These are phyloP conservation scores for Usnea hakonensis DNA, from an alignment of 495 filamentous ascomycete species.

Conservation along the genomic window DNA sequence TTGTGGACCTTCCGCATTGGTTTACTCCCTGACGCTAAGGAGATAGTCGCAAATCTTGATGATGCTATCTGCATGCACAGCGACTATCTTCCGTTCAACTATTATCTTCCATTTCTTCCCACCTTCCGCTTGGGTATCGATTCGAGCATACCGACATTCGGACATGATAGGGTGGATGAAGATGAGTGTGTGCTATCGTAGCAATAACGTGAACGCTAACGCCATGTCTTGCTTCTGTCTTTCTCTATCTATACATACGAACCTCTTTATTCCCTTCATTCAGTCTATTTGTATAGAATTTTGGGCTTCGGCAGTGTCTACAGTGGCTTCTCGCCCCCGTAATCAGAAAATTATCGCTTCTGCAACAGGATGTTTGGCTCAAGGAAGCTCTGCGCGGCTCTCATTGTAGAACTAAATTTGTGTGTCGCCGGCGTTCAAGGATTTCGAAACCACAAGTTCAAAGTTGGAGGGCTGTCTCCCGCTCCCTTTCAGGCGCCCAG, in stretches of 20 bases:
- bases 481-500: neutral
- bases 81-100: neutral
- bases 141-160: neutral
- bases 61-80: neutral
- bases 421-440: neutral
- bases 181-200: neutral
- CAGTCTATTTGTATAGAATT: neutral
- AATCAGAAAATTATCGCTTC: neutral
- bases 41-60: neutral
- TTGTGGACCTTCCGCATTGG: neutral
- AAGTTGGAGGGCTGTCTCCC: neutral
- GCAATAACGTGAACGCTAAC: neutral
- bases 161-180: neutral
- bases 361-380: neutral
- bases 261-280: neutral
- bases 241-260: neutral
- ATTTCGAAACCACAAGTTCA: slow-evolving; percentile 1
- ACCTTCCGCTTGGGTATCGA: neutral
- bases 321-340: neutral
- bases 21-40: neutral
- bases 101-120: neutral
- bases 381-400: neutral
- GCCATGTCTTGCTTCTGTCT: neutral
- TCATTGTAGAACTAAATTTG: neutral
- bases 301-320: neutral